These are phyloP conservation scores for Fusarium kyushuense DNA, from an alignment of 2,329 filamentous ascomycete species.

Conservation along the genomic window DNA sequence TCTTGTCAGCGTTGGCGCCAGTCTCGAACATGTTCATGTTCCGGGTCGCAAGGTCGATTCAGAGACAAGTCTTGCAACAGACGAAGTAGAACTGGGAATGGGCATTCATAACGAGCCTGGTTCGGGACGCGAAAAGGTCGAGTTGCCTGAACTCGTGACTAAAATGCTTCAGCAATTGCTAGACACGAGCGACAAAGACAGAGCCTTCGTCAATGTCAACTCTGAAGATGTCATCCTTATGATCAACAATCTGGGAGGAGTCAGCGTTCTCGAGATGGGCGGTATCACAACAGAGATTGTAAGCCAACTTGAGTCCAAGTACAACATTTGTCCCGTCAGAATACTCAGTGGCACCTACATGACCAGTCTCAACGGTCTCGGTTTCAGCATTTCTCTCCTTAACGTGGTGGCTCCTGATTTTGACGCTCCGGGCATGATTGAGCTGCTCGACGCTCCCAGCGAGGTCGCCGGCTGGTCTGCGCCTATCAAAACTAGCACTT, in stretches of 20 bases:
- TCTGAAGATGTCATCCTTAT: slow-evolving; percentile 75
- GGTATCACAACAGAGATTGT: slow-evolving; percentile 78
- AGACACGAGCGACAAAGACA: slow-evolving; percentile 73
- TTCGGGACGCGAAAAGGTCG: slow-evolving; percentile 64
- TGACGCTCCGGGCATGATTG: slow-evolving; percentile 71
- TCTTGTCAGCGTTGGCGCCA: slow-evolving; percentile 86
- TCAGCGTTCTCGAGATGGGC: slow-evolving; percentile 78
- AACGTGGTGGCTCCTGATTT: slow-evolving; percentile 72
- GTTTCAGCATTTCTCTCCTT: slow-evolving; percentile 79
- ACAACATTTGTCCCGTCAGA: slow-evolving; percentile 72
- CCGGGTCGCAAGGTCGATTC: slow-evolving; percentile 76
- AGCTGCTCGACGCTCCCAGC: slow-evolving; percentile 76
- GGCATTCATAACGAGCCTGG: slow-evolving; percentile 81
- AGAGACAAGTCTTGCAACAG: slow-evolving; percentile 66
- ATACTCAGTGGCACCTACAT: slow-evolving; percentile 79
- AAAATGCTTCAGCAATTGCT: slow-evolving; percentile 79
- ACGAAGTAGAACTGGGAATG: slow-evolving; percentile 77
- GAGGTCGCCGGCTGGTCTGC: slow-evolving; percentile 79
- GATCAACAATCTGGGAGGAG: slow-evolving; percentile 81
- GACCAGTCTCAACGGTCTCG: slow-evolving; percentile 81
- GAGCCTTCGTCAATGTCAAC: slow-evolving; percentile 75
- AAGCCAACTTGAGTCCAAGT: slow-evolving; percentile 68
- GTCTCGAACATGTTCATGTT: slow-evolving; percentile 91
- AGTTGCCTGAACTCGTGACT: slow-evolving; percentile 66
- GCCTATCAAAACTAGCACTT: slow-evolving; percentile 71